Percentiles rank a stretch among this genome's conserved stretches.
Conservation (phyloP, 2,329 filamentous ascomycete species). For the Alternaria hordeiaustralica region DNA sequence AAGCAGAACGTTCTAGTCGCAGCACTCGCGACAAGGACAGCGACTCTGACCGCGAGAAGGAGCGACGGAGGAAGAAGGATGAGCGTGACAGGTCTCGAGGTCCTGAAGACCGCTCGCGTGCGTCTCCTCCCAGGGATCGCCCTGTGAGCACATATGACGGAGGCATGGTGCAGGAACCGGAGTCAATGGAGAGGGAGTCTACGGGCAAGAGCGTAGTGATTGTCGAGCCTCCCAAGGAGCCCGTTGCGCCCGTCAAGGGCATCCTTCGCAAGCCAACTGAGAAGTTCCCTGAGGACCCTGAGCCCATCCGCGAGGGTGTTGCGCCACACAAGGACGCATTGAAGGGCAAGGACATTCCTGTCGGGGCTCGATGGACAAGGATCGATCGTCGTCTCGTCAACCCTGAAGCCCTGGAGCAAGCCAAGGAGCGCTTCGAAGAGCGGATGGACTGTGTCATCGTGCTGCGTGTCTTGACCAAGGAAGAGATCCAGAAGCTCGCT, state of each 20-base stretch:
- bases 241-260: constrained; percentile 71
- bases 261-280: constrained; percentile 84
- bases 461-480: constrained; percentile 81
- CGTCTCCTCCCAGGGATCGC: constrained; percentile 33
- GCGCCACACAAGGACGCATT: constrained; percentile 90
- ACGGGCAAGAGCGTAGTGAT: constrained; percentile 57
- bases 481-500: constrained; percentile 89
- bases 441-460: constrained; percentile 95
- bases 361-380: constrained; percentile 89
- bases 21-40: constrained; percentile 36
- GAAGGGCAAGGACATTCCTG: constrained; percentile 69
- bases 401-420: constrained; percentile 81
- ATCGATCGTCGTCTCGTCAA: constrained; percentile 89
- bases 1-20: constrained; percentile 49
- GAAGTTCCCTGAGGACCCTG: constrained; percentile 85
- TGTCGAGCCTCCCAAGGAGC: constrained; percentile 74
- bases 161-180: constrained; percentile 45
- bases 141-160: constrained; percentile 36
- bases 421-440: constrained; percentile 91
- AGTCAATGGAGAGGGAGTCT: constrained; percentile 31
- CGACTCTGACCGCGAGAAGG: constrained; percentile 44
- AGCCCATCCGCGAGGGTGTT: constrained; percentile 85
- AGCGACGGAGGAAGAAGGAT: constrained; percentile 44
- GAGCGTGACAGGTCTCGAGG: constrained; percentile 41
- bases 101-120: constrained; percentile 33